Percentiles rank a stretch among this genome's conserved stretches.
Evolutionary conservation across 352 stramenopile species (phyloP).

Genomic region (Phytophthora hybrid): DNA sequence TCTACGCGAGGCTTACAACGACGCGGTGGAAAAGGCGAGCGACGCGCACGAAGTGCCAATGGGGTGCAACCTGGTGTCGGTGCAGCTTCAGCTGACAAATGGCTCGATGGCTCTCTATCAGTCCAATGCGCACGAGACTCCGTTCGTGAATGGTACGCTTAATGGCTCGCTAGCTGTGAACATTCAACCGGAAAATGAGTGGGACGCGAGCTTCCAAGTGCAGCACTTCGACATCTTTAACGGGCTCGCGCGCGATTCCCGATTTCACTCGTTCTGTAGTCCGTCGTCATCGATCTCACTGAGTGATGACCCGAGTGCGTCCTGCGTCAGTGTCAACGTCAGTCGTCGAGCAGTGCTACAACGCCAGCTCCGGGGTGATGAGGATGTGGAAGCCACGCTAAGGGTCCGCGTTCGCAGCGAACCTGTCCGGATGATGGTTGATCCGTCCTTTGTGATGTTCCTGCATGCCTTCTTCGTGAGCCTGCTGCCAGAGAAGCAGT

Average conservation of each 20-base stretch:
- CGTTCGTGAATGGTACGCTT: slow-evolving; percentile 59
- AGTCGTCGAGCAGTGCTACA: slow-evolving; percentile 35
- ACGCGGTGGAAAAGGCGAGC: slow-evolving; percentile 66
- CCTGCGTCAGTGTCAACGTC: slow-evolving; percentile 66
- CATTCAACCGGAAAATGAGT: slow-evolving; percentile 73
- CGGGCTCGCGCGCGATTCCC: slow-evolving; percentile 44
- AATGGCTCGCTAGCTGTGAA: slow-evolving; percentile 66
- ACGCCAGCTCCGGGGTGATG: slow-evolving; percentile 14
- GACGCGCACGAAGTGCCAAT: slow-evolving; percentile 51
- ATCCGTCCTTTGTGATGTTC: slow-evolving; percentile 74
- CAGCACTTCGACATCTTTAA: slow-evolving; percentile 80
- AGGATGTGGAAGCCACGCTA: slow-evolving; percentile 34
- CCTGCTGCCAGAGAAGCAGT: slow-evolving; percentile 68
- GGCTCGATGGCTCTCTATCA: slow-evolving; percentile 68
- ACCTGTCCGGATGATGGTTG: slow-evolving; percentile 76
- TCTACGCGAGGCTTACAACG: slow-evolving; percentile 79
- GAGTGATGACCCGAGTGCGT: slow-evolving; percentile 20
- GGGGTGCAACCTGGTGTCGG: slow-evolving; percentile 74
- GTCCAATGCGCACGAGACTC: slow-evolving; percentile 43
- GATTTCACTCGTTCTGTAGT: slow-evolving; percentile 73
- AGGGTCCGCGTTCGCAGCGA: slow-evolving; percentile 62
- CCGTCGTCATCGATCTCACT: slow-evolving; percentile 35
- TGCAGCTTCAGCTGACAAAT: slow-evolving; percentile 70
- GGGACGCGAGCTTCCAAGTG: slow-evolving; percentile 66
- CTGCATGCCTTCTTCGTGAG: slow-evolving; percentile 79